phyloP scores from a whole-genome alignment of 2,329 filamentous ascomycete genomes.

The Metarhizium guizhouense region DNA sequence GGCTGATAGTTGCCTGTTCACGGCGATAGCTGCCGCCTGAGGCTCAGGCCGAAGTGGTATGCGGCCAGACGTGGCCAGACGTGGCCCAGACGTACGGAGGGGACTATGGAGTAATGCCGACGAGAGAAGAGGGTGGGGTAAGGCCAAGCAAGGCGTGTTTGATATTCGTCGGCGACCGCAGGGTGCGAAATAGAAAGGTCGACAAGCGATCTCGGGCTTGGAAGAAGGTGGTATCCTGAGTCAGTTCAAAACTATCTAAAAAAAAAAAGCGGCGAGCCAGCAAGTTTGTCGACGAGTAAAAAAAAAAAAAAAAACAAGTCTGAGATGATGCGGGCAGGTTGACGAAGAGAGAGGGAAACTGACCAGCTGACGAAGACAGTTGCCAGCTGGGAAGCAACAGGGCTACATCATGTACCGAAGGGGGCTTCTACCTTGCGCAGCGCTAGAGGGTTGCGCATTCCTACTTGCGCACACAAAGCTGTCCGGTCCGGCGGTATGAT shows the following conservation, averaged over 20 bases:
- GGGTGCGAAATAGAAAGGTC: not conserved
- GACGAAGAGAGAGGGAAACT: not conserved
- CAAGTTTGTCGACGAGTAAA: not conserved
- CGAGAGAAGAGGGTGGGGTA: not conserved
- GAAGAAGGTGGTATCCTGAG: not conserved
- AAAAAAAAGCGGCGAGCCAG: not conserved
- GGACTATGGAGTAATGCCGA: not conserved
- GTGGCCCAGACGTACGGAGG: not conserved
- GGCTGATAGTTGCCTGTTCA: constrained; percentile 4
- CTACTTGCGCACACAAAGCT: too few relatives aligned
- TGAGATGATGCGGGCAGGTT: not conserved
- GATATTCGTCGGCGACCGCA: not conserved
- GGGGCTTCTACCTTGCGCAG: too few relatives aligned
- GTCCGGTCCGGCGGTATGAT: too few relatives aligned
- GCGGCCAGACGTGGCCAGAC: not conserved
- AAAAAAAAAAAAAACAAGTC: not conserved
- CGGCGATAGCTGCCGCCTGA: not conserved
- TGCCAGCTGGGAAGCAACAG: not conserved
- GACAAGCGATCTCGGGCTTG: not conserved
- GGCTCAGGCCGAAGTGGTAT: not conserved
- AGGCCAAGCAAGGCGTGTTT: not conserved
- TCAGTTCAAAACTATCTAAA: not conserved
- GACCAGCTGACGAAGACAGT: not conserved
- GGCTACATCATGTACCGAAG: too few relatives aligned
- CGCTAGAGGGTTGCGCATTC: too few relatives aligned